These are phyloP conservation scores for Pulveroboletus sp. DNA, from an alignment of 768 basidiomycete genomes.

Conservation along the genomic window DNA sequence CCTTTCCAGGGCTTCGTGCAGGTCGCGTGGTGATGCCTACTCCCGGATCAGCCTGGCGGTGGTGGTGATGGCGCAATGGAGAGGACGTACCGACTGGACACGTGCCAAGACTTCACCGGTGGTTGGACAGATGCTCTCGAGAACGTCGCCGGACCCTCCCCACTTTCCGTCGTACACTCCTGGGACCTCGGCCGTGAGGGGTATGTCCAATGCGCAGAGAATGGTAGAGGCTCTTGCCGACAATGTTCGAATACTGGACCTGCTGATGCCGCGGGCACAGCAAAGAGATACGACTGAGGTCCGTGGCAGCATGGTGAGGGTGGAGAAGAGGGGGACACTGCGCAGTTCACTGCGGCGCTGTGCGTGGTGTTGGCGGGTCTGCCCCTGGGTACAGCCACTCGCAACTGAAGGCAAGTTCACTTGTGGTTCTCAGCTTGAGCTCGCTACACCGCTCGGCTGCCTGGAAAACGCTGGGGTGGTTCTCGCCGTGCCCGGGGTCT, in stretches of 20 bases:
- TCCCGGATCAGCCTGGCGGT: slow-evolving; percentile 10
- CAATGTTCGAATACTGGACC: slow-evolving; percentile 36
- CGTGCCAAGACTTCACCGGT: slow-evolving; percentile 82
- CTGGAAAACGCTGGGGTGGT: not conserved
- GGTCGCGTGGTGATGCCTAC: slow-evolving; percentile 68
- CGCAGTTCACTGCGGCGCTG: no score
- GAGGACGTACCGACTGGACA: slow-evolving; percentile 56
- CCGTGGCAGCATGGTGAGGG: slow-evolving; percentile 25
- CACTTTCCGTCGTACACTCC: slow-evolving; percentile 85
- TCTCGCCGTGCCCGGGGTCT: slow-evolving; percentile 20
- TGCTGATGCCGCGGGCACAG: slow-evolving; percentile 16
- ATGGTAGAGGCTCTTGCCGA: slow-evolving; percentile 69
- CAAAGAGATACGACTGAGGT: slow-evolving; percentile 9
- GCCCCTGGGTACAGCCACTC: slow-evolving; percentile 19
- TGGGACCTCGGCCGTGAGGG: slow-evolving; percentile 46
- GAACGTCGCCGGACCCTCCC: slow-evolving; percentile 67
- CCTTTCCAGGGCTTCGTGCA: slow-evolving; percentile 61
- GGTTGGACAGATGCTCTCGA: slow-evolving; percentile 74
- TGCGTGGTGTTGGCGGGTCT: no score
- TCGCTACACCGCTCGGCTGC: slow-evolving; percentile 5
- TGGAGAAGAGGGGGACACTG: not conserved
- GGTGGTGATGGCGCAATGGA: not conserved
- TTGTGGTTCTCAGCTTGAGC: no score
- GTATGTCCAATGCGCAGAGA: slow-evolving; percentile 61
- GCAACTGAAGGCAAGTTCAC: no score